Evolutionary conservation across 2,329 filamentous ascomycete species (phyloP).

Genomic region (Aspergillus sp.): DNA sequence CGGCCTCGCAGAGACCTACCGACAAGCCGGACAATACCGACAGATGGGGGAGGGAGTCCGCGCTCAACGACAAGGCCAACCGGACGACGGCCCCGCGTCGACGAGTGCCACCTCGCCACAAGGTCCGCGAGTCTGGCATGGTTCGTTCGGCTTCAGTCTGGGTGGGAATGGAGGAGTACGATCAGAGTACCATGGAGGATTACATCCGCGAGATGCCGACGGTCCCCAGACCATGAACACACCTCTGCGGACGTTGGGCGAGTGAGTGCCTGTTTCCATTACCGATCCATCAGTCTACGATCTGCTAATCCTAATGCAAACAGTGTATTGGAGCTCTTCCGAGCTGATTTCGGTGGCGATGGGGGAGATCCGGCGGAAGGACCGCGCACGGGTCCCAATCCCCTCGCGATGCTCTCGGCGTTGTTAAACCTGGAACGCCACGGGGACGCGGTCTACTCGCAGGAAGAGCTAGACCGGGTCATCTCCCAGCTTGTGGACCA

Average conservation of each 20-base stretch:
- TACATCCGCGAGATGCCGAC: constrained; percentile 53
- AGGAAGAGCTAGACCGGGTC: constrained; percentile 86
- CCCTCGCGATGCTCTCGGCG: constrained; percentile 47
- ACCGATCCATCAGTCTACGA: not conserved
- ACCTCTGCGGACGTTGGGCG: constrained; percentile 48
- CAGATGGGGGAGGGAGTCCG: not conserved
- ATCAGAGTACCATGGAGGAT: constrained; percentile 23
- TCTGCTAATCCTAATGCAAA: not conserved
- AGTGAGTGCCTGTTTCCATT: constrained; percentile 36
- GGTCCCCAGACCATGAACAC: constrained; percentile 48
- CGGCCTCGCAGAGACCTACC: constrained; percentile 40
- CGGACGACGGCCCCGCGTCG: not conserved
- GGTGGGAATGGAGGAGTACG: constrained; percentile 9
- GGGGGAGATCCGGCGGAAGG: constrained; percentile 18
- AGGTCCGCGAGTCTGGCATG: not conserved
- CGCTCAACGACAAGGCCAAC: not conserved
- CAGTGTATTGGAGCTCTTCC: constrained; percentile 31
- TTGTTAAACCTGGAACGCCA: constrained; percentile 44
- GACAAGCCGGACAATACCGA: constrained; percentile 9
- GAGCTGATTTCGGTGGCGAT: constrained; percentile 17
- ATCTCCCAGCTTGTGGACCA: constrained; percentile 87
- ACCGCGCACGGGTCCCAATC: constrained; percentile 28
- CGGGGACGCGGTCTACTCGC: constrained; percentile 84
- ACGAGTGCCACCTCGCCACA: not conserved
- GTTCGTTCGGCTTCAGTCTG: constrained; percentile 6